Percentiles rank a stretch among this genome's conserved stretches.
phyloP scores from a whole-genome alignment of 306 rosid genomes.

The Astragalus glycyphyllos region DNA sequence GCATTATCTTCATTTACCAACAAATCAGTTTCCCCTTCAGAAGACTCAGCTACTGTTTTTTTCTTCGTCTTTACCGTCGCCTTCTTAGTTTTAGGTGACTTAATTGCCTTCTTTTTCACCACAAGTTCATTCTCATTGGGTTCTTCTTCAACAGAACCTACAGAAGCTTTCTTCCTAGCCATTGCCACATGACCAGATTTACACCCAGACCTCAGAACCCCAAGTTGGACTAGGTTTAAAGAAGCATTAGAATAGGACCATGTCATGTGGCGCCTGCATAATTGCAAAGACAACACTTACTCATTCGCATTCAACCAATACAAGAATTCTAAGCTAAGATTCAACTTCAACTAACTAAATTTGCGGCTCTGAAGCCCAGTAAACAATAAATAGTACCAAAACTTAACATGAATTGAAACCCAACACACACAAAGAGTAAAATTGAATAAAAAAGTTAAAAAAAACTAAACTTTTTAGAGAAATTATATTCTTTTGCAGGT shows the following conservation, averaged over 20 bases:
- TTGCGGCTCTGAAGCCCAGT: neutral
- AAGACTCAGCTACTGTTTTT: slow-evolving; percentile 50
- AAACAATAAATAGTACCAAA: slow-evolving; percentile 13
- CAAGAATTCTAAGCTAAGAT: slow-evolving; percentile 15
- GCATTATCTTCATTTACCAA: slow-evolving; percentile 48
- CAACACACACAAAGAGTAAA: neutral
- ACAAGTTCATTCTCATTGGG: slow-evolving; percentile 60
- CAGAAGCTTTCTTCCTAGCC: slow-evolving; percentile 69
- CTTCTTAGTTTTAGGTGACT: slow-evolving; percentile 58
- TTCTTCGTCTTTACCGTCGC: slow-evolving; percentile 48
- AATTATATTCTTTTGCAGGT: neutral
- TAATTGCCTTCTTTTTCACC: slow-evolving; percentile 61
- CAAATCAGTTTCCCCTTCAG: slow-evolving; percentile 47
- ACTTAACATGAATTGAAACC: slow-evolving; percentile 7
- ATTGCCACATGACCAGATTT: slow-evolving; percentile 63
- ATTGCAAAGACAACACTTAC: slow-evolving; percentile 35
- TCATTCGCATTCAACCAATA: slow-evolving; percentile 31
- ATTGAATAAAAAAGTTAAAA: neutral
- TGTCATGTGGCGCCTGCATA: slow-evolving; percentile 63
- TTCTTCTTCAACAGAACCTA: slow-evolving; percentile 50
- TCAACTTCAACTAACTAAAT: slow-evolving; percentile 13
- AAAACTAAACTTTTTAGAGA: neutral
- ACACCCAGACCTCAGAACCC: slow-evolving; percentile 51
- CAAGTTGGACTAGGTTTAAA: slow-evolving; percentile 53
- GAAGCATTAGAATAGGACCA: slow-evolving; percentile 48